These are phyloP conservation scores for Betula pendula DNA, from an alignment of 306 rosid genomes.

Conservation along the genomic window DNA sequence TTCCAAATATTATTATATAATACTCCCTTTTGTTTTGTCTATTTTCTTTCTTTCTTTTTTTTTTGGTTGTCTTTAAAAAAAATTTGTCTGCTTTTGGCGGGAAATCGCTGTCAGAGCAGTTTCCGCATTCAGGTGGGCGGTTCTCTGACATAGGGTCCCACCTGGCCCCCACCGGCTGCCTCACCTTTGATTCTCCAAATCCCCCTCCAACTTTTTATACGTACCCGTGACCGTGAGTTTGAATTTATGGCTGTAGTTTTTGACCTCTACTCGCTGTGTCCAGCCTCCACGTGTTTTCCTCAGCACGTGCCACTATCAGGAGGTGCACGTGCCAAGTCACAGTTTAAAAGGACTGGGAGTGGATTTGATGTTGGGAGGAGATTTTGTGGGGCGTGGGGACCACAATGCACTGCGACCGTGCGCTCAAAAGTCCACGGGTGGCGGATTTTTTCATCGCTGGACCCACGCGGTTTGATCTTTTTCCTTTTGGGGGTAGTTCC, in stretches of 20 bases:
- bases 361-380: slow-evolving; percentile 1
- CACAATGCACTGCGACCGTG: slow-evolving; percentile 30
- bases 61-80: background rate
- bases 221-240: slow-evolving; percentile 41
- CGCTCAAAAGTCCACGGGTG: slow-evolving; percentile 35
- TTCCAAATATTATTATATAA: too few relatives aligned
- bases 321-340: slow-evolving; percentile 14
- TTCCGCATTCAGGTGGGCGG: slow-evolving; percentile 39
- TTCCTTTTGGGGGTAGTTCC: slow-evolving; percentile 2
- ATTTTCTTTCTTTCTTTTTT: background rate
- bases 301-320: background rate
- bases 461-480: slow-evolving; percentile 57
- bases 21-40: too few relatives aligned
- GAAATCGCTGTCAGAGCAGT: slow-evolving; percentile 40
- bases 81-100: slow-evolving; percentile 34
- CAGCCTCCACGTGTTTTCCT: background rate
- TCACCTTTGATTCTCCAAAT: slow-evolving; percentile 3
- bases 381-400: slow-evolving; percentile 28
- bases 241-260: too few relatives aligned
- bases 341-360: background rate
- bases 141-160: slow-evolving; percentile 42
- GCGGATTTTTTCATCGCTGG: slow-evolving; percentile 39
- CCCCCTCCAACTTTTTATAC: background rate
- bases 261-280: background rate
- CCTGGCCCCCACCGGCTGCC: slow-evolving; percentile 10